phyloP scores from a whole-genome alignment of 495 filamentous ascomycete genomes.

The Aspergillus olivimuriae region DNA sequence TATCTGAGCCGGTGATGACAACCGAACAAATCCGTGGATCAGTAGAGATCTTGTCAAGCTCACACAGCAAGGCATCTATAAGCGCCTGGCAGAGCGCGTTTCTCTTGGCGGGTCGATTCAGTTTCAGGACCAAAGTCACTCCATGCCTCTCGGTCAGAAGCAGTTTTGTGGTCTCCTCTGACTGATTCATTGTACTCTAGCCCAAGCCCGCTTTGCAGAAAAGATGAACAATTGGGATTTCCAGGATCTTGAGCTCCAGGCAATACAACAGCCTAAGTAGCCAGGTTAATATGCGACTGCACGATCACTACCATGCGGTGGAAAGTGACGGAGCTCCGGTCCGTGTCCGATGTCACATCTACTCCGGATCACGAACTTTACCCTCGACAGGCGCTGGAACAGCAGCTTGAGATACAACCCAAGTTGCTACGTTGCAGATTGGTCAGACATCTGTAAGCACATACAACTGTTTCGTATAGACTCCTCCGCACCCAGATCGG shows the following conservation, averaged over 20 bases:
- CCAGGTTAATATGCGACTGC: not conserved
- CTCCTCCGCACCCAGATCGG: not conserved
- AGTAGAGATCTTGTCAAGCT: not conserved
- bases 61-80: not conserved
- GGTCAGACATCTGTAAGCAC: not conserved
- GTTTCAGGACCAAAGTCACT: not conserved
- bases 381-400: not conserved
- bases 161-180: not conserved
- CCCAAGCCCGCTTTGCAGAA: not conserved
- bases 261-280: not conserved
- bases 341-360: not conserved
- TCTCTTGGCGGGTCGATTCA: constrained; percentile 3
- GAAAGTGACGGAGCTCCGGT: not conserved
- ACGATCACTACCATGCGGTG: not conserved
- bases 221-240: not conserved
- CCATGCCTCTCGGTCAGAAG: not conserved
- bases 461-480: not conserved
- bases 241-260: not conserved
- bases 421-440: not conserved
- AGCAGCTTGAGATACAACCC: not conserved
- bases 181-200: not conserved
- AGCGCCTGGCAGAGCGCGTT: constrained; percentile 4
- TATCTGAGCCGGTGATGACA: constrained; percentile 1
- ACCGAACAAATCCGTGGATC: not conserved
- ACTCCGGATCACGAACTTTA: not conserved